phyloP scores from a whole-genome alignment of 2,329 filamentous ascomycete genomes.

The Botrytis tulipae region DNA sequence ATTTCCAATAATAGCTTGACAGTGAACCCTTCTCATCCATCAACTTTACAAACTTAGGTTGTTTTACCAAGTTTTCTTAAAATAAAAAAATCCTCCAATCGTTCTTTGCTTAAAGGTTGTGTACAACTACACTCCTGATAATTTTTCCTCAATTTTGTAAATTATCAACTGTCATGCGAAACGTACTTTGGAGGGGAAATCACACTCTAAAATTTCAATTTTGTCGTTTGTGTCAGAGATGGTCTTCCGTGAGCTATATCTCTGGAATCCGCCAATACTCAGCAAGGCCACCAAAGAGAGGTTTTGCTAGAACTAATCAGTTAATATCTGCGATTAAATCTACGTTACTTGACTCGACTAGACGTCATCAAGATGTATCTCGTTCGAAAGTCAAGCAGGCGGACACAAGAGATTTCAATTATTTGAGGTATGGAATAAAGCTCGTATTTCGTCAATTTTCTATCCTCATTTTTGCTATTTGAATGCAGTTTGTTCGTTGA shows the following conservation, averaged over 20 bases:
- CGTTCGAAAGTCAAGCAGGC: neutral
- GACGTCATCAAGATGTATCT: neutral
- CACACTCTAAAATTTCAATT: neutral
- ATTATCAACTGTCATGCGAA: neutral
- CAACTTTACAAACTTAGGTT: neutral
- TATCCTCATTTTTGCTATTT: neutral
- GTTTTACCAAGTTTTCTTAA: neutral
- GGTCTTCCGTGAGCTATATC: neutral
- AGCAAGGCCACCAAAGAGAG: too few relatives aligned
- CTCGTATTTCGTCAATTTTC: neutral
- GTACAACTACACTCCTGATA: neutral
- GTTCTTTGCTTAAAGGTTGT: neutral
- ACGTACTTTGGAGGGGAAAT: neutral
- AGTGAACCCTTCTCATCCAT: neutral
- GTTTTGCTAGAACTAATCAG: neutral
- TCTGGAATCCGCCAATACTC: neutral
- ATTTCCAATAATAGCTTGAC: neutral
- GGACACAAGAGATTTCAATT: neutral
- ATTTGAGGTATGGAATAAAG: neutral
- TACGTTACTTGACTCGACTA: neutral
- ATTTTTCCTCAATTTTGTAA: neutral
- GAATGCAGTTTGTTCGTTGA: neutral
- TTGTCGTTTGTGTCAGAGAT: neutral
- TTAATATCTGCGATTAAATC: too few relatives aligned
- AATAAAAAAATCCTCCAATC: neutral